Percentiles rank a stretch among this genome's conserved stretches.
These are phyloP conservation scores for Dryas drummondii DNA, from an alignment of 306 rosid species.

Conservation along the genomic window DNA sequence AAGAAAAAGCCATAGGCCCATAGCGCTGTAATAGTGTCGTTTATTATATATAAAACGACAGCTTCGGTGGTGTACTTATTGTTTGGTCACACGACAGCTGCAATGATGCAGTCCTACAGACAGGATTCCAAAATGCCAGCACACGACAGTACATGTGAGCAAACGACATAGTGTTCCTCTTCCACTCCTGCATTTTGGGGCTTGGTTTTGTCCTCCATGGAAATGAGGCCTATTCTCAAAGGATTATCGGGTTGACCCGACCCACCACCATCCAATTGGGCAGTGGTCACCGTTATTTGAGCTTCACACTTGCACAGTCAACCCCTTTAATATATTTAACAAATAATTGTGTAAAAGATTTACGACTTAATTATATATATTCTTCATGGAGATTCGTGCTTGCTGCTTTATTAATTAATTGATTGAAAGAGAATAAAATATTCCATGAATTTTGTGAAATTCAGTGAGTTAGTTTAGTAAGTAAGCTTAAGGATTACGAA, in stretches of 20 bases:
- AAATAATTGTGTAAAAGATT: neutral
- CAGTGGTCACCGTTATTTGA: neutral
- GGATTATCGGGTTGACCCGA: neutral
- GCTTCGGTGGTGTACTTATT: neutral
- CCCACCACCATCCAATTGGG: neutral
- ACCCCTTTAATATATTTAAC: constrained; percentile 14
- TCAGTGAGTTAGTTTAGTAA: neutral
- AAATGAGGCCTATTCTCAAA: neutral
- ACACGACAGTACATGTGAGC: neutral
- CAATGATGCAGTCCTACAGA: neutral
- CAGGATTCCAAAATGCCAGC: too few species aligned
- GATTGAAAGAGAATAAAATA: too few species aligned
- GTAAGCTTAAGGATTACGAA: constrained; percentile 33
- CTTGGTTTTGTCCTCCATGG: neutral
- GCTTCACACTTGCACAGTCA: constrained; percentile 2
- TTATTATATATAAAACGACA: neutral
- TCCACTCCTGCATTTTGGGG: neutral
- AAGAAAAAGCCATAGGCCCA: too few species aligned
- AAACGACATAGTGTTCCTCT: neutral
- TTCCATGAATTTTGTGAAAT: constrained; percentile 2
- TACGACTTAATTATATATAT: neutral
- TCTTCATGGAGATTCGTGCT: constrained; percentile 32
- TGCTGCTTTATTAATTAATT: neutral
- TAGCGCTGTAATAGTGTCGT: neutral
- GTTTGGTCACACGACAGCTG: neutral